These are phyloP conservation scores for Pseudocercospora eumusae DNA, from an alignment of 2,329 filamentous ascomycete species.

Conservation along the genomic window DNA sequence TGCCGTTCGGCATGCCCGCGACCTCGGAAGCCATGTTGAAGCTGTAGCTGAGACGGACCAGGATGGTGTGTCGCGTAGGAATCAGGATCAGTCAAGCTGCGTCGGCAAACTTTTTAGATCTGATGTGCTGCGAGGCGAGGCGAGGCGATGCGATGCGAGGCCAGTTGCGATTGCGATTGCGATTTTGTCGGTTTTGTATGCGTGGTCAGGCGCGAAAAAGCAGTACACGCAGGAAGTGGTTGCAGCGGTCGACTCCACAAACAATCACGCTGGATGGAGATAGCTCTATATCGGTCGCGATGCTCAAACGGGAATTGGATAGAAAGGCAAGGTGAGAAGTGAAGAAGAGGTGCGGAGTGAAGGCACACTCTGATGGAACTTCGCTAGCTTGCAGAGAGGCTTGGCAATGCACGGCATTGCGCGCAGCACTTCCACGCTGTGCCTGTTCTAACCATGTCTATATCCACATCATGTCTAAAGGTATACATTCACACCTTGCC, in stretches of 20 bases:
- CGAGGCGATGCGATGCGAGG: not conserved
- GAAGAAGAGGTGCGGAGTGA: not conserved
- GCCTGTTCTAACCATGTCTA: too few relatives aligned
- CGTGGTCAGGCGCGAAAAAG: not conserved
- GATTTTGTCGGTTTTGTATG: not conserved
- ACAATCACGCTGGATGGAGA: not conserved
- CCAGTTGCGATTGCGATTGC: not conserved
- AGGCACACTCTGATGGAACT: not conserved
- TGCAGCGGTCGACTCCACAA: not conserved
- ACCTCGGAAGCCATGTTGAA: conserved; percentile 46
- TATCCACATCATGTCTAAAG: too few relatives aligned
- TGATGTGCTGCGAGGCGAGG: not conserved
- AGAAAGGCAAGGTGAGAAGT: not conserved
- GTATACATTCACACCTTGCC: not conserved
- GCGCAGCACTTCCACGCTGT: not conserved
- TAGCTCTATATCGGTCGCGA: not conserved
- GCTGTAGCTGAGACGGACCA: not conserved
- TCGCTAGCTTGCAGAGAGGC: not conserved
- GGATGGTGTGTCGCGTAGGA: not conserved
- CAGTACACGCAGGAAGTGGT: not conserved
- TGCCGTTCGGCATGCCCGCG: conserved; percentile 50
- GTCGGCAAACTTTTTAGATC: conserved; percentile 4
- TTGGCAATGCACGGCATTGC: not conserved
- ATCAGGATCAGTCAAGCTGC: conserved; percentile 8
- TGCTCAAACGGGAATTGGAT: not conserved